Base-by-base conservation (phyloP, 1,284 basidiomycete genomes). In the Phellinidium pouzarii region DNA sequence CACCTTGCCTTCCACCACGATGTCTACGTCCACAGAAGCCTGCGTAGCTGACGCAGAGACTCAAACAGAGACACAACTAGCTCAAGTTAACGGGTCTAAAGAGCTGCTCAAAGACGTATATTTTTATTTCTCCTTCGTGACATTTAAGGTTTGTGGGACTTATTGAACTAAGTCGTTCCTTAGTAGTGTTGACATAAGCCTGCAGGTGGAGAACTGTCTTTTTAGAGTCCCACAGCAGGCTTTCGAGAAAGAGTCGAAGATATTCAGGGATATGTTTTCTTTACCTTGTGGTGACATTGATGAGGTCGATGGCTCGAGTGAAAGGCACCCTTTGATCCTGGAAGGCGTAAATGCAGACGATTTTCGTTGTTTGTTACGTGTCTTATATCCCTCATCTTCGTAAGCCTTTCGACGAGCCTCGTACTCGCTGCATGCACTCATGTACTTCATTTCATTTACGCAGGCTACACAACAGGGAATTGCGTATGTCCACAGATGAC, bases 251-350 rank as follows among this genome's bases (percentile, higher is more conserved):
- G 46, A 49, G 27, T 54, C 52, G 12, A 31, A 49, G 12, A 22
- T 54, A 23, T 54, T 54, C 41, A 41, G 27, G 27, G 41, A 42
- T 22, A 54, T 54, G 52, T 54, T 54, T 27, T 20, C 31, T 4
- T 25, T 49, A 17, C 52, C 52, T 19, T 2, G 22, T 19, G 42
- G 44, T 22, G 44, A 45, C 7, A 29, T 25, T 7, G 20, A 5
- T 17, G 25, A 19, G 19, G 43, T 22, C 19, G 47, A 54, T 17
- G 52, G 52, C 3, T 41, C 3, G 22, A 41, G 38, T 19, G 47
- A 48, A 14, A 38, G 43, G 11, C 34, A 25, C 4, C 52, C 52
- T 6, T 25, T 54, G 3, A 4, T 23, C 11, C 22, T 54, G 2
- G 22, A 31, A 29, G 52, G 47, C 3, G 19, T 54, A 2, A 44